Conservation (phyloP, 306 rosid species). For the Lotus japonicus region DNA sequence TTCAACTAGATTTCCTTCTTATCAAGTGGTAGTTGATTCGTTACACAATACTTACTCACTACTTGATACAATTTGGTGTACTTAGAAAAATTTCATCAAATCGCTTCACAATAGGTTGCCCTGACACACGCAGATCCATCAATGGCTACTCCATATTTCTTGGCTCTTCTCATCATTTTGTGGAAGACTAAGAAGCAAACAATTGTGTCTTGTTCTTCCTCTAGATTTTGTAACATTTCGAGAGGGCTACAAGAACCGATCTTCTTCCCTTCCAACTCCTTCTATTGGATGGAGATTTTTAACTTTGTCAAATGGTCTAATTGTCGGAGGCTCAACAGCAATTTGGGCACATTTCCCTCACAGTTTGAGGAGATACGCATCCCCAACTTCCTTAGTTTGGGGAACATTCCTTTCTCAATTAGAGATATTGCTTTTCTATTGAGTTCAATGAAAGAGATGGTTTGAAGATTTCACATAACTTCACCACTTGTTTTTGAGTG, state of each 20-base stretch:
- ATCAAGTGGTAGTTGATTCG: too few species aligned
- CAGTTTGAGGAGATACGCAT: neutral
- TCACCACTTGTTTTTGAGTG: neutral
- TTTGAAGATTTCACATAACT: constrained; percentile 11
- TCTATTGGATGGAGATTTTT: neutral
- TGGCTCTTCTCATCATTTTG: too few species aligned
- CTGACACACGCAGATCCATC: too few species aligned
- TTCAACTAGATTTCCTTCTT: too few species aligned
- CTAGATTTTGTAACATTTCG: neutral
- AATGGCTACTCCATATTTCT: too few species aligned
- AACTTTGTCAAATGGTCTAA: neutral
- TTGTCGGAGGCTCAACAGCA: neutral
- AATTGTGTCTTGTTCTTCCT: too few species aligned
- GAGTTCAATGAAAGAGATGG: neutral
- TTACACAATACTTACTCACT: too few species aligned
- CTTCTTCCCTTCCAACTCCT: neutral
- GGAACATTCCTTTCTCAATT: neutral
- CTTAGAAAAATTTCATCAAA: too few species aligned
- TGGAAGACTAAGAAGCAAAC: too few species aligned
- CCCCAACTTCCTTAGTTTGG: neutral
- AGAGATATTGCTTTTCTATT: neutral
- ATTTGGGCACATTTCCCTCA: neutral
- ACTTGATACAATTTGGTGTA: too few species aligned
- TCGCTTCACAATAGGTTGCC: too few species aligned
- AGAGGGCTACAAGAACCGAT: neutral